phyloP scores from a whole-genome alignment of 192 early-diverging fungal genomes.

The Coemansia sp. region DNA sequence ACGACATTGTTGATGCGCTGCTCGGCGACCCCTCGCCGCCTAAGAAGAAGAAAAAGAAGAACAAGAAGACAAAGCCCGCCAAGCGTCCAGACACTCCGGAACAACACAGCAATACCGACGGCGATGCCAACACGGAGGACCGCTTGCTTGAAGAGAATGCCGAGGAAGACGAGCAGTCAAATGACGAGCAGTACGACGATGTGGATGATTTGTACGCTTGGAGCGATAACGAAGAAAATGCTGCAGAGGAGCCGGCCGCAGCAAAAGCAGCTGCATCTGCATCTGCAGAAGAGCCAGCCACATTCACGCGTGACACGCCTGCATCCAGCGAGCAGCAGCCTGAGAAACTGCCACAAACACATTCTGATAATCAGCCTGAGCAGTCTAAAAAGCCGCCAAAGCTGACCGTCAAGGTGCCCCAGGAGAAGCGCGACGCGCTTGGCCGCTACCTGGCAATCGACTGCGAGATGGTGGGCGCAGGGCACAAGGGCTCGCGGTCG shows the following conservation, averaged over 20 bases:
- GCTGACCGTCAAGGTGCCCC: background rate
- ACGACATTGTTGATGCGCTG: conserved; percentile 43
- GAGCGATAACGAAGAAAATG: conserved; percentile 14
- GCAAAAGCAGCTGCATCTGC: background rate
- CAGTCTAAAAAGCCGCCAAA: background rate
- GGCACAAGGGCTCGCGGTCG: conserved; percentile 76
- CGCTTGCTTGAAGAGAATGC: background rate
- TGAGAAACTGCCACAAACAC: no score
- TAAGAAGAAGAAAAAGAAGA: background rate
- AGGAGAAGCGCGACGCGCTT: conserved; percentile 29
- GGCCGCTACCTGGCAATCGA: conserved; percentile 95
- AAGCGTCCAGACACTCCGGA: no score
- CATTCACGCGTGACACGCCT: background rate
- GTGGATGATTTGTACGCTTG: conserved; percentile 44
- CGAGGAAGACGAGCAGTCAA: background rate
- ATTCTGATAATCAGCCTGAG: no score
- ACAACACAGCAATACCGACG: no score
- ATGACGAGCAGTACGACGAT: conserved; percentile 32
- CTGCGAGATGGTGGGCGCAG: conserved; percentile 99
- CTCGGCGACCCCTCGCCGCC: conserved; percentile 15
- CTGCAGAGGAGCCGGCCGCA: background rate
- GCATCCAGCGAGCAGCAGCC: background rate
- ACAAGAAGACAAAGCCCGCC: conserved; percentile 5
- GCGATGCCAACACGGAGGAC: no score
- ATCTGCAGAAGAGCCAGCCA: background rate